A percentile compares a stretch with the other conserved stretches of the same genome.
These are phyloP conservation scores for Leccinum solheimii DNA, from an alignment of 1,284 basidiomycete species.

Conservation along the genomic window DNA sequence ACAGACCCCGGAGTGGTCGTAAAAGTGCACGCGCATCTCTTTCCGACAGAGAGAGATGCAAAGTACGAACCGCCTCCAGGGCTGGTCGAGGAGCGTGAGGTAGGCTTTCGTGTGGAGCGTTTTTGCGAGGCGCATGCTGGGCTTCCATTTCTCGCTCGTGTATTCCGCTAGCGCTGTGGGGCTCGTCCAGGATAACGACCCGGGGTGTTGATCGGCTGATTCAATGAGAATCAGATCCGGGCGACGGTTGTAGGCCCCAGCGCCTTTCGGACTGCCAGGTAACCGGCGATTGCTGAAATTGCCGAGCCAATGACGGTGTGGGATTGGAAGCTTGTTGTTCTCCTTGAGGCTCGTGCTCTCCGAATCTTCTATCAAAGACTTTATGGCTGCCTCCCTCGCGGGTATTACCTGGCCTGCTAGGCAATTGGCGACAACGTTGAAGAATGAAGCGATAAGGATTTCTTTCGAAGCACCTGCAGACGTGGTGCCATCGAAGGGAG, in stretches of 20 bases:
- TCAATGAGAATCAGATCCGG: background rate
- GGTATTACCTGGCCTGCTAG: background rate
- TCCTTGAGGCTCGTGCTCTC: background rate
- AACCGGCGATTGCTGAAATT: background rate
- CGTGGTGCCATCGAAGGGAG: background rate
- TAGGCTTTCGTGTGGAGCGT: background rate
- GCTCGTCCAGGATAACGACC: background rate
- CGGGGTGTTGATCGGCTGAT: background rate
- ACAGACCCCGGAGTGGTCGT: background rate
- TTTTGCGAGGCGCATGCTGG: background rate
- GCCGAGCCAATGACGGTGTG: background rate
- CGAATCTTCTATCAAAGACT: background rate
- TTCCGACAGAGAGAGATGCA: background rate
- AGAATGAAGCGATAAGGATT: background rate
- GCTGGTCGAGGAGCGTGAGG: background rate
- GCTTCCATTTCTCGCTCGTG: background rate
- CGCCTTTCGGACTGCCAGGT: background rate
- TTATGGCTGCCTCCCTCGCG: background rate
- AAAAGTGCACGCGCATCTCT: background rate
- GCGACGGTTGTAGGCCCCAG: background rate
- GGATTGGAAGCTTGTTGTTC: background rate
- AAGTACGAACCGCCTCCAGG: background rate
- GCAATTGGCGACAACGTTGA: background rate
- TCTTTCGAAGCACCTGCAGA: background rate
- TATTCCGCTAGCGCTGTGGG: background rate